Conservation (phyloP, 805 yeast species). For the Teunomyces aglyptinius region DNA sequence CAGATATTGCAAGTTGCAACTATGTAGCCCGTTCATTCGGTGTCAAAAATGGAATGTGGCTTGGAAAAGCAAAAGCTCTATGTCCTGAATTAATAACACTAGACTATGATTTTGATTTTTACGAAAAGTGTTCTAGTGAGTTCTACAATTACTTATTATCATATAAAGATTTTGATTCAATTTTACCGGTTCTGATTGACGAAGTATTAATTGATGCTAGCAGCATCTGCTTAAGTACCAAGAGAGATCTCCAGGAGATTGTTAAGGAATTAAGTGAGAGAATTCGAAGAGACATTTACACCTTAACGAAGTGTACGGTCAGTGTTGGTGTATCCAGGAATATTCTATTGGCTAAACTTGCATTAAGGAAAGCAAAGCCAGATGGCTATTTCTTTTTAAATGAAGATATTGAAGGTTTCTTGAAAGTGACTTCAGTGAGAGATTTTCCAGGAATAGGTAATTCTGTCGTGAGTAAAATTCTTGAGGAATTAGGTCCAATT, state of each 20-base stretch:
- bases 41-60: conserved; percentile 89
- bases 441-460: conserved; percentile 66
- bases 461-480: conserved; percentile 48
- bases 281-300: conserved; percentile 42
- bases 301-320: conserved; percentile 58
- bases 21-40: conserved; percentile 82
- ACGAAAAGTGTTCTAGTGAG: conserved; percentile 60
- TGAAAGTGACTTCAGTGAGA: conserved; percentile 33
- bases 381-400: conserved; percentile 52
- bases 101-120: conserved; percentile 71
- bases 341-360: conserved; percentile 73
- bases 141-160: conserved; percentile 61
- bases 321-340: conserved; percentile 80
- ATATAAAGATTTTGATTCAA: conserved; percentile 41
- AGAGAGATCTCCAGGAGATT: conserved; percentile 7
- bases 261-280: conserved; percentile 24
- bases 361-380: conserved; percentile 77
- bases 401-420: conserved; percentile 25
- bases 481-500: conserved; percentile 21
- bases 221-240: conserved; percentile 14
- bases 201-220: conserved; percentile 81
- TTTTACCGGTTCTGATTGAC: conserved; percentile 86
- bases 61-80: conserved; percentile 55
- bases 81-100: conserved; percentile 69
- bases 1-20: conserved; percentile 92